Evolutionary conservation across 225 moss, liverwort and hornwort genomes (phyloP), one percentile per base, ranked within the genome.

Genomic region (Neckera pumila): DNA sequence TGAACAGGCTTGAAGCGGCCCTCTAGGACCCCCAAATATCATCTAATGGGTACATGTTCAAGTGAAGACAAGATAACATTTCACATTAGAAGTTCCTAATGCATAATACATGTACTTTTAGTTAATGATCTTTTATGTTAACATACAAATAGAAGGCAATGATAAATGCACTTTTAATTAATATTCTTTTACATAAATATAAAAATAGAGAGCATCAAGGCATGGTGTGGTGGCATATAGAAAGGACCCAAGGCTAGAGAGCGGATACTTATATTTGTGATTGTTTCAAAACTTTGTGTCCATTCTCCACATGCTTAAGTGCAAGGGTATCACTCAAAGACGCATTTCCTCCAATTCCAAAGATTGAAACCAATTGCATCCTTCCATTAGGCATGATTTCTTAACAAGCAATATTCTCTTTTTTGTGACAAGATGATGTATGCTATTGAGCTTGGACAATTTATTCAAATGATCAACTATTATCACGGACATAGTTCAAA

Each of bases 401-500:
- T 74, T 47, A 11, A 30, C 18, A 47, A 74, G 28, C 17, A 28
- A 10, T 45, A 45, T 45, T 73, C 10, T 45, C 17, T 74, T 30
- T 47, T 11, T 3, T 18, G 2, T 17, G 4, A 47, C 30, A 2
- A 47, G 4, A 47, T 74, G 49, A 47, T 47, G 11, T 17, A 47
- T 18, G 11, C 0, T 73, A 1, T 47, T 31, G 11, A 74, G 28
- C 10, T 43, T 30, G 17, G 7, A 0, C 10, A 2, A 9, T 3
- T 28, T 43, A 0, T 73, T 0, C 43, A 10, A 2, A 11, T 11
- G 3, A 74, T 74, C 19, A 47, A 19, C 31, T 73, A n/a, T n/a
- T n/a, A n/a, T n/a, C n/a, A n/a, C n/a, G n/a, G n/a, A n/a, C n/a
- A n/a, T n/a, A n/a, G n/a, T n/a, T n/a, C n/a, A n/a, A n/a, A n/a